Base-by-base conservation (phyloP, 805 yeast species). In the Suhomyces vadensis region DNA sequence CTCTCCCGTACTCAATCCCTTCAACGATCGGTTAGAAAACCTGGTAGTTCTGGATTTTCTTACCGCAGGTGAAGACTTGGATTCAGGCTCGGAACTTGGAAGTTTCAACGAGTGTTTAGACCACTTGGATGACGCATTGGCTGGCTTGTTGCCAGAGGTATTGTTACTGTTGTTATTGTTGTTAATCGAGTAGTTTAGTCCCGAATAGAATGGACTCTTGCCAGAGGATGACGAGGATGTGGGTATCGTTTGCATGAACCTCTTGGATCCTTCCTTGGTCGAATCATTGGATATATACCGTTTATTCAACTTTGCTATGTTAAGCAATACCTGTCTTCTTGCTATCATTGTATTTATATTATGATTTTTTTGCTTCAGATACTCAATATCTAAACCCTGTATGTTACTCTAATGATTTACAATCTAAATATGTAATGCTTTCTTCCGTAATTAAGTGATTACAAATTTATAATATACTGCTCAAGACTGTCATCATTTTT, bases 191-290 rank as follows among this genome's bases (percentile, higher is more conserved):
- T 45, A 44, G 42, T 53, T 51, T 42, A 42, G 44, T 20, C 48
- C 45, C 21, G 47, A 51, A 40, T 37, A 48, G 38, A 45, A 49
- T 2, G 33, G 17, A 9, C 41, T 40, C 33, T 46, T 56, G 26
- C 29, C 40, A 9, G 52, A 4, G n/a, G n/a, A n/a, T n/a, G n/a
- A n/a, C 5, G 50, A 48, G 6, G 63, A 44, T 2, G 55, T 48
- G 4, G 69, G 65, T 25, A 64, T 63, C 3, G 73, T 67, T 49
- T 65, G 71, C 52, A 67, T 64, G 49, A 57, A 66, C 45, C 73
- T 49, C 44, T 56, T 63, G 26, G 63, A 50, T 7, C 56, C 59
- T 22, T 54, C 57, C 40, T 55, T 53, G 37, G 46, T 38, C 40
- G 44, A 23, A 38, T 56, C 61, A 17, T 57, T 58, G 7, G 64